Conservation (phyloP, 129 eudicot species). For the Scalesia atractyloides region DNA sequence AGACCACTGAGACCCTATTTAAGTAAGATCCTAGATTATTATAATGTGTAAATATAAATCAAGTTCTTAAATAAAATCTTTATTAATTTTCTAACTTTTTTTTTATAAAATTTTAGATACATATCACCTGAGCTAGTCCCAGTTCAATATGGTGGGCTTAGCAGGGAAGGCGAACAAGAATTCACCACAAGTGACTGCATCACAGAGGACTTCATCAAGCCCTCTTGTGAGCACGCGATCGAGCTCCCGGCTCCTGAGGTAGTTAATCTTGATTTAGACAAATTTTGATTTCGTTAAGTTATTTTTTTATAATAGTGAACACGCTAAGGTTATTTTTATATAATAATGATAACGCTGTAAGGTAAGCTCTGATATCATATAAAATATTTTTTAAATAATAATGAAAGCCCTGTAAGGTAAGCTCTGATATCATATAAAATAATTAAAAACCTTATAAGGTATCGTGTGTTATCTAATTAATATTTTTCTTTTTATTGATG, state of each 20-base stretch:
- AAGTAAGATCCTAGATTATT: constrained; percentile 45
- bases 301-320: too few relatives aligned
- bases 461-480: too few relatives aligned
- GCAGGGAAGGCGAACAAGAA: constrained; percentile 66
- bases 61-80: background rate
- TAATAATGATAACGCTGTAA: too few relatives aligned
- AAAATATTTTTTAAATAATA: too few relatives aligned
- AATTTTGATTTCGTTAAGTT: background rate
- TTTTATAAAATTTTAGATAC: constrained; percentile 46
- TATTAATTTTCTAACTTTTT: background rate
- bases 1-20: constrained; percentile 76
- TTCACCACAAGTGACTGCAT: constrained; percentile 62
- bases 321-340: too few relatives aligned
- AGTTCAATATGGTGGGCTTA: constrained; percentile 83
- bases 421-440: too few relatives aligned
- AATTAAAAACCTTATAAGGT: too few relatives aligned
- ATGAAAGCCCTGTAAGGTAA: too few relatives aligned
- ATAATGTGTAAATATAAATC: background rate
- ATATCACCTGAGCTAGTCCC: constrained; percentile 84
- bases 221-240: constrained; percentile 55
- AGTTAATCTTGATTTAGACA: background rate
- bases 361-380: too few relatives aligned
- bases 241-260: constrained; percentile 71
- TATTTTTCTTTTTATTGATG: background rate
- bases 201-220: constrained; percentile 60